These are phyloP conservation scores for Beauveria rudraprayagi DNA, from an alignment of 2,329 filamentous ascomycete species.

Conservation along the genomic window DNA sequence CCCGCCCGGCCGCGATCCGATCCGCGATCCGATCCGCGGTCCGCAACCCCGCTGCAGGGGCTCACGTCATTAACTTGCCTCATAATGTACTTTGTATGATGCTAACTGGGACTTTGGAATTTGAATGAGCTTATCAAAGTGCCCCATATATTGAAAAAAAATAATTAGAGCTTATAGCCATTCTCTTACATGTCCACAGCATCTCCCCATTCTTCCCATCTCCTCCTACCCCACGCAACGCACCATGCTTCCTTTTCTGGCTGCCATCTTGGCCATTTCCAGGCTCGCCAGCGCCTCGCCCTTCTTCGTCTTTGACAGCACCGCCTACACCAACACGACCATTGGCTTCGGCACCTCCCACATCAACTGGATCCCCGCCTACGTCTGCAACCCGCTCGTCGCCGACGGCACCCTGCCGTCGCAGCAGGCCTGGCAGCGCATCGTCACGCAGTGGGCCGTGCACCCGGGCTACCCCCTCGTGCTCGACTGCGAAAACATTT, in stretches of 20 bases:
- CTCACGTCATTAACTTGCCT: background rate
- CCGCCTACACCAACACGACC: constrained; percentile 8
- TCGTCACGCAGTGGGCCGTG: constrained; percentile 9
- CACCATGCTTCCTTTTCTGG: background rate
- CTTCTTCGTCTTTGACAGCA: constrained; percentile 11
- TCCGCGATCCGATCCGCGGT: background rate
- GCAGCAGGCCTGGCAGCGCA: background rate
- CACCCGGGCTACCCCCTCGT: constrained; percentile 5
- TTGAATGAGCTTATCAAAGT: too few species aligned
- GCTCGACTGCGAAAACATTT: constrained; percentile 11
- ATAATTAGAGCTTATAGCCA: background rate
- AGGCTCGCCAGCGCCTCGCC: background rate
- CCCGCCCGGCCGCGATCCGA: background rate
- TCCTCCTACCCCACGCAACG: background rate
- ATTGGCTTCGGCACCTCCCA: constrained; percentile 9
- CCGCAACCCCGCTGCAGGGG: background rate
- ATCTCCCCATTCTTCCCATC: background rate
- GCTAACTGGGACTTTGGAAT: background rate
- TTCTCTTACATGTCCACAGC: background rate
- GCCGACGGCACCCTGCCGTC: background rate
- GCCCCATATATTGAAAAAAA: too few species aligned
- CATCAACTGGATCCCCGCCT: constrained; percentile 10
- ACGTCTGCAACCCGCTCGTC: constrained; percentile 8
- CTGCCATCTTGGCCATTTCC: background rate
- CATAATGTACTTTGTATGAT: background rate